phyloP scores from a whole-genome alignment of 164 flowering plant genomes.

The Annona squamosa region DNA sequence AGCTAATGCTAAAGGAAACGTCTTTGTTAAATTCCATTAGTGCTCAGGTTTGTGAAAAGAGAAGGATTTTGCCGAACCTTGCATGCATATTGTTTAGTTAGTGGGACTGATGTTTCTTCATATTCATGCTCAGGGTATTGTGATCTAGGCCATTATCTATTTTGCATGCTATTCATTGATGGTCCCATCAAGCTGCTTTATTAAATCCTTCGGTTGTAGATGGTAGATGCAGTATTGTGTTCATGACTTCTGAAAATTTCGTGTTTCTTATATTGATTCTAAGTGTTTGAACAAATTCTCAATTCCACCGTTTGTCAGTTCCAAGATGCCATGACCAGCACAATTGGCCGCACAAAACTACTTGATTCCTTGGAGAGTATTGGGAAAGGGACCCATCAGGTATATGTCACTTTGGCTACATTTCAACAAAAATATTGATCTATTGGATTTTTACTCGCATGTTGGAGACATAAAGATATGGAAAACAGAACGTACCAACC shows the following conservation, averaged over 20 bases:
- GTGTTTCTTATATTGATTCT: background rate
- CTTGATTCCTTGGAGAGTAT: constrained; percentile 73
- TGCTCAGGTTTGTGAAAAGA: constrained; percentile 55
- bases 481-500: background rate
- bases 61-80: background rate
- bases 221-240: background rate
- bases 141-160: background rate
- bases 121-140: background rate
- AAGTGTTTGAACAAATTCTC: background rate
- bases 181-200: background rate
- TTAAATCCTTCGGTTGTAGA: background rate
- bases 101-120: background rate
- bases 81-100: background rate
- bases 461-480: background rate
- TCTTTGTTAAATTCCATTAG: constrained; percentile 73
- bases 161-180: background rate
- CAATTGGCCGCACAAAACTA: constrained; percentile 59
- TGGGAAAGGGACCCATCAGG: constrained; percentile 72
- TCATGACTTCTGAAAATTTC: background rate
- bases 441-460: background rate
- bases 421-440: background rate
- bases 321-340: constrained; percentile 56
- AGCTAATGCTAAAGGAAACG: constrained; percentile 73
- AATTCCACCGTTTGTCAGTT: constrained; percentile 36
- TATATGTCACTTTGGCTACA: constrained; percentile 14